Conservation (phyloP, 768 basidiomycete genomes). For the Amanita jacksonii region DNA sequence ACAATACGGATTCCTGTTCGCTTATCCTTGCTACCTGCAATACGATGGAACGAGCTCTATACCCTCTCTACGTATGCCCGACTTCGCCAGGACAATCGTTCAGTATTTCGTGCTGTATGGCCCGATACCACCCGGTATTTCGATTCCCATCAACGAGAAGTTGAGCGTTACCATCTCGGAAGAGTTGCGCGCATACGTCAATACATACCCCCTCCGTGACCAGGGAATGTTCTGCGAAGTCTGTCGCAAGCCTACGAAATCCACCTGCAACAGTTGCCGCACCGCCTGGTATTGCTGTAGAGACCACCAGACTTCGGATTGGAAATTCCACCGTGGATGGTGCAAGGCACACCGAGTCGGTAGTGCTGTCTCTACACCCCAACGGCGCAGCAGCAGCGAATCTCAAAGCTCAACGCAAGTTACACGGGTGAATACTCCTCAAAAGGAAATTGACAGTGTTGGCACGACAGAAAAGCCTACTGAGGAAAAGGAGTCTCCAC, state of each 20-base stretch:
- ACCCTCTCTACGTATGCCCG: constrained; percentile 1
- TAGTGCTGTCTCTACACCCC: neutral
- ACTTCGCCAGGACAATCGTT: constrained; percentile 5
- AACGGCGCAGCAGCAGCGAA: neutral
- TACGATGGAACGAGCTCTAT: constrained; percentile 1
- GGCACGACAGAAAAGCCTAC: neutral
- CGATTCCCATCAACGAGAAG: constrained; percentile 2
- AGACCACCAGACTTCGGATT: constrained; percentile 5
- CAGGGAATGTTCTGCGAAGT: constrained; percentile 8
- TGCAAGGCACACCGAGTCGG: constrained; percentile 2
- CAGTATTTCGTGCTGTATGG: constrained; percentile 7
- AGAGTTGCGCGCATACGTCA: constrained; percentile 5
- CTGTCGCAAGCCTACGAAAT: constrained; percentile 2
- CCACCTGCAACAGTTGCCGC: constrained; percentile 6
- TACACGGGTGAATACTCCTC: neutral
- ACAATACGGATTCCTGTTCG: constrained; percentile 5
- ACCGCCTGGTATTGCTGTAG: constrained; percentile 8
- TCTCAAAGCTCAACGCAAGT: neutral
- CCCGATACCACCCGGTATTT: neutral
- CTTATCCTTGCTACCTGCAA: constrained; percentile 6
- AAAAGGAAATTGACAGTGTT: neutral
- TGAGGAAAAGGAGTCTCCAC: neutral
- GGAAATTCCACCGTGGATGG: constrained; percentile 6
- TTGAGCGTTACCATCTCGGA: constrained; percentile 1
- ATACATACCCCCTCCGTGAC: constrained; percentile 6